Base-by-base conservation (phyloP, 805 yeast genomes). In the Lipomyces chichibuensis region DNA sequence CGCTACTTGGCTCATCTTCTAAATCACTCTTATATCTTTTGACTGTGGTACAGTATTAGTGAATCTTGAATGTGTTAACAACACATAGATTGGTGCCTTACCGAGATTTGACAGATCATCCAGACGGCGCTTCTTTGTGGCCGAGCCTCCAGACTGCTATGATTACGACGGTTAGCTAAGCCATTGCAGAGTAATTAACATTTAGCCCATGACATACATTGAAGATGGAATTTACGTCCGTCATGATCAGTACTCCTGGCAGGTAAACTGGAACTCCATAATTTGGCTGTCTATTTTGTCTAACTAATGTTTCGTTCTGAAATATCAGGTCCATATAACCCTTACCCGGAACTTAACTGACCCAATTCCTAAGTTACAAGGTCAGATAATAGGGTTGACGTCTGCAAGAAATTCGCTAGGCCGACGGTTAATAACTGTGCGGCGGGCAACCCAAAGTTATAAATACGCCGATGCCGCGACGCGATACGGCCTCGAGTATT, bases 141-240 rank as follows among this genome's bases (percentile, higher is more conserved):
- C 53, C 25, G 60, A 25, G n/a, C 14, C 20, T 11, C 13, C 35
- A 25, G 33, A 14, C 32, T 35, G 29, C 32, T 14, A 6, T 8
- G n/a, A 56, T 14, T 25, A 17, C 13, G 17, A 35, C 29, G n/a
- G 43, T 59, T 14, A 14, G 32, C 11, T 25, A 56, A n/a, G 35
- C 29, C 8, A 17, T n/a, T n/a, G 23, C 32, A 20, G 11, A 32
- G 13, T 23, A 23, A 59, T 3, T 23, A 32, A 17, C 32, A n/a
- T 33, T 25, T 6, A 35, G 29, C 33, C 4, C 7, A 49, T 25
- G 25, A 56, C 39, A 46, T 59, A 66, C 70, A 59, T 66, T 66
- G 54, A 66, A 66, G 35, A 66, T 32, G 29, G 67, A 60, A 43
- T 66, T 62, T 25, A 64, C 43, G 29, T 66, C 60, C 63, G 61